Conservation (phyloP, 768 basidiomycete genomes). For the Suillus cothurnatus region DNA sequence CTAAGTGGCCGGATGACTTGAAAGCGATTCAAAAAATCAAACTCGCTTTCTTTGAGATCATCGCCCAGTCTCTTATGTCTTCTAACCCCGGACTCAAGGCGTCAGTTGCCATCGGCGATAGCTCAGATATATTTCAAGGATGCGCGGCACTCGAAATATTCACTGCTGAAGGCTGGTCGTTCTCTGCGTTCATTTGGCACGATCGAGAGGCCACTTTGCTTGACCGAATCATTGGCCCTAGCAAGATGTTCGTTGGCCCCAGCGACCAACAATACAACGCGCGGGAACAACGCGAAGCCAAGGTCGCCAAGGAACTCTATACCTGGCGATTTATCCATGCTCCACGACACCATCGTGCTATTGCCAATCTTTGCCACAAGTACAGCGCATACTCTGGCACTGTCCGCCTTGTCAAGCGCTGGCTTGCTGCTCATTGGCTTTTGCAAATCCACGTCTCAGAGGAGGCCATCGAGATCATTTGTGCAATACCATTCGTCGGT, state of each 20-base stretch:
- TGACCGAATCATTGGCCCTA: slow-evolving; percentile 59
- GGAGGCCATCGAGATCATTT: slow-evolving; percentile 85
- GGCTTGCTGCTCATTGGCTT: slow-evolving; percentile 91
- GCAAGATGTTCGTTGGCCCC: slow-evolving; percentile 30
- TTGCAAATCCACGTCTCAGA: slow-evolving; percentile 70
- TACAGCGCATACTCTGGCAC: slow-evolving; percentile 82
- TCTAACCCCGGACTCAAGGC: slow-evolving; percentile 54
- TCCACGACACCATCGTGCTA: slow-evolving; percentile 83
- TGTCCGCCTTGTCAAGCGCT: slow-evolving; percentile 87
- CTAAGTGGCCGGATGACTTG: slow-evolving; percentile 94
- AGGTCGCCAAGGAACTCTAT: slow-evolving; percentile 61
- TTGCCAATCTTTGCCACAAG: slow-evolving; percentile 78
- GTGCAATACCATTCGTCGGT: slow-evolving; percentile 77
- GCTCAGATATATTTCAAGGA: slow-evolving; percentile 61
- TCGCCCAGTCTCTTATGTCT: slow-evolving; percentile 67
- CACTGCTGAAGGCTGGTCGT: slow-evolving; percentile 84
- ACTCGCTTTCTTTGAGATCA: slow-evolving; percentile 84
- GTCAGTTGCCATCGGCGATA: slow-evolving; percentile 58
- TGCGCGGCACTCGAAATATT: slow-evolving; percentile 74
- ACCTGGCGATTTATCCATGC: slow-evolving; percentile 73
- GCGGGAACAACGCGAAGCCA: slow-evolving; percentile 55
- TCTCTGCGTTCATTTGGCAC: slow-evolving; percentile 82
- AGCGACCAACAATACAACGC: slow-evolving; percentile 22
- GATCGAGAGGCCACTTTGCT: slow-evolving; percentile 83
- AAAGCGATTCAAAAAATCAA: slow-evolving; percentile 93